Conservation (phyloP, 768 basidiomycete species). For the Leccinum disarticulatum region DNA sequence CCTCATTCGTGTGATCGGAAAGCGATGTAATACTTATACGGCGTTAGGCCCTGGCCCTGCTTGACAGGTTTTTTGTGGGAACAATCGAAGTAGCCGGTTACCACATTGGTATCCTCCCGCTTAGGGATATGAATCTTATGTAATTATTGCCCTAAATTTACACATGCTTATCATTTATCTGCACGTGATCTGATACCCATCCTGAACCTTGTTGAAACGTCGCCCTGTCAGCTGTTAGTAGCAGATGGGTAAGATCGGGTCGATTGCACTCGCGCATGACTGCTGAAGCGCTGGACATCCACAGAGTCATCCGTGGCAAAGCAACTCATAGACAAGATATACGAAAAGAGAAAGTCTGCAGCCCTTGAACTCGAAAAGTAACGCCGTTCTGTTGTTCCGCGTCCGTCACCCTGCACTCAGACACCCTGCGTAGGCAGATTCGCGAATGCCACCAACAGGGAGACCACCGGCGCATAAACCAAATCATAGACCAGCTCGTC, state of each 20-base stretch:
- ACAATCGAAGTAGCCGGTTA: neutral
- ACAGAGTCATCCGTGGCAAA: conserved; percentile 73
- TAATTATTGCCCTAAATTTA: neutral
- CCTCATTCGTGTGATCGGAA: neutral
- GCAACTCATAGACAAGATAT: conserved; percentile 89
- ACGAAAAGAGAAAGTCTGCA: conserved; percentile 94
- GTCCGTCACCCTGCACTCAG: conserved; percentile 9
- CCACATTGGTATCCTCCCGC: neutral
- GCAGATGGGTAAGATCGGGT: conserved; percentile 20
- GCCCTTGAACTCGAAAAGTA: conserved; percentile 96
- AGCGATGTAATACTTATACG: neutral
- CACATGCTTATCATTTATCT: neutral
- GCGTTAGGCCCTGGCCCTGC: neutral
- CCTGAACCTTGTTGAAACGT: neutral
- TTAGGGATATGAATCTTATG: neutral
- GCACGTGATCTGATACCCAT: conserved; percentile 11
- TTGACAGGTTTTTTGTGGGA: neutral
- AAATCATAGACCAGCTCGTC: conserved; percentile 92
- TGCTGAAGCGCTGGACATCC: conserved; percentile 1
- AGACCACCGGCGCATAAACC: conserved; percentile 76
- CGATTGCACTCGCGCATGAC: neutral
- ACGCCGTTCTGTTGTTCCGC: neutral
- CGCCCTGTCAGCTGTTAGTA: neutral
- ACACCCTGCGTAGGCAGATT: conserved; percentile 56
- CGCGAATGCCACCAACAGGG: conserved; percentile 82